phyloP scores from a whole-genome alignment of 2,329 filamentous ascomycete genomes.

The Fusarium ambrosium region DNA sequence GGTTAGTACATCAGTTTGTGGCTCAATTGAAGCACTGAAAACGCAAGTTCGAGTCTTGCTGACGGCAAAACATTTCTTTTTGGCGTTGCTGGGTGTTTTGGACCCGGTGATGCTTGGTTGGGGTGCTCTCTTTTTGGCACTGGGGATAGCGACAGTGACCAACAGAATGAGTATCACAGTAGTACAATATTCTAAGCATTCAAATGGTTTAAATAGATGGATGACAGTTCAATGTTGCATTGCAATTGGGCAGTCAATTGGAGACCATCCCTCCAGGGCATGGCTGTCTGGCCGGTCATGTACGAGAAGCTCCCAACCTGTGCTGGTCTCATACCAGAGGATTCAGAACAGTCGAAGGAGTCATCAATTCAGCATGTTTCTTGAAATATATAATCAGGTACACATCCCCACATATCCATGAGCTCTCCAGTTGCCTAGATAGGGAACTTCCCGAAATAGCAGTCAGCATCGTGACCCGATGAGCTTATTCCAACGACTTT shows the following conservation, averaged over 20 bases:
- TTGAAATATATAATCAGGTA: background rate
- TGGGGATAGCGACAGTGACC: background rate
- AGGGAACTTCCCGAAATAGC: background rate
- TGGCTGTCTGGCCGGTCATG: background rate
- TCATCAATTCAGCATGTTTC: background rate
- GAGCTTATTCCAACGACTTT: background rate
- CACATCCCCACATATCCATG: background rate
- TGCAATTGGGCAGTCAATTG: background rate
- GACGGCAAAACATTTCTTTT: slow-evolving; percentile 21
- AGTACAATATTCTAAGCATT: background rate
- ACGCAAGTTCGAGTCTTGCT: slow-evolving; percentile 45
- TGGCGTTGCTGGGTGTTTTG: slow-evolving; percentile 23
- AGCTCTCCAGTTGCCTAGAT: background rate
- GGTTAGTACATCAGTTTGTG: slow-evolving; percentile 46
- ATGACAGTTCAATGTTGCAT: background rate
- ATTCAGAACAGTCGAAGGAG: background rate
- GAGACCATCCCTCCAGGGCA: background rate
- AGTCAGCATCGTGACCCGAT: background rate
- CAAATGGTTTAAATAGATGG: background rate
- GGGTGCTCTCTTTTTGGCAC: background rate
- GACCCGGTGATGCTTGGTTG: slow-evolving; percentile 5
- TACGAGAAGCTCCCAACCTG: background rate
- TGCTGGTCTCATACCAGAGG: background rate
- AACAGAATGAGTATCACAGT: background rate
- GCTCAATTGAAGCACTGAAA: slow-evolving; percentile 36